These are phyloP conservation scores for Pythium sukuiense DNA, from an alignment of 352 stramenopile species.

Conservation along the genomic window DNA sequence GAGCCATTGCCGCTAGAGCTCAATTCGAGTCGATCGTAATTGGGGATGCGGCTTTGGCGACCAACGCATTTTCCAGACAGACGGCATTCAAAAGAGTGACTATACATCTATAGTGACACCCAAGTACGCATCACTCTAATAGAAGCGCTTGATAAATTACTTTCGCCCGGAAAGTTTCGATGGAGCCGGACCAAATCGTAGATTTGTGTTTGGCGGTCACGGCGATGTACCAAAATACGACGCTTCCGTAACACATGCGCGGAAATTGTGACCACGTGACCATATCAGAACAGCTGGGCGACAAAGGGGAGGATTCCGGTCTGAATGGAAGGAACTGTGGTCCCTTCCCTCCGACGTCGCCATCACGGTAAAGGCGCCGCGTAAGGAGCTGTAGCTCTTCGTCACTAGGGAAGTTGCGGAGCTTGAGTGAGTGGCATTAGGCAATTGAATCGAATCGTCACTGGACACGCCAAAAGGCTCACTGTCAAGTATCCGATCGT, in stretches of 20 bases:
- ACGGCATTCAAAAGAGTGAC: conserved; percentile 1
- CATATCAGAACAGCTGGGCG: conserved; percentile 6
- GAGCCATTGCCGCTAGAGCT: conserved; percentile 13
- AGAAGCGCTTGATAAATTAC: background rate
- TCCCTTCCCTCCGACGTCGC: background rate
- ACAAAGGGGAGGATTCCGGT: background rate
- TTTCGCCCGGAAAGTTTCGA: background rate
- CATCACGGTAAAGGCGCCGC: background rate
- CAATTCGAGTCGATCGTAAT: background rate
- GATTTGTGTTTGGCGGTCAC: background rate
- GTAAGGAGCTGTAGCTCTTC: background rate
- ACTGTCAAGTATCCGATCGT: conserved; percentile 10
- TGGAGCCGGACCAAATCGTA: background rate
- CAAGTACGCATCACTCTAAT: background rate
- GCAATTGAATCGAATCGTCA: too few relatives aligned
- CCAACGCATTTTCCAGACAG: conserved; percentile 24
- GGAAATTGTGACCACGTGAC: background rate
- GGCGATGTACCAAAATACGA: background rate
- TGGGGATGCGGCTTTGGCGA: conserved; percentile 17
- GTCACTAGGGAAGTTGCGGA: background rate
- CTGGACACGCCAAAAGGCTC: background rate
- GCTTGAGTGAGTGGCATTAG: background rate
- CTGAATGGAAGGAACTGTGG: conserved; percentile 6
- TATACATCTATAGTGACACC: conserved; percentile 5
- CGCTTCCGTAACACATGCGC: too few relatives aligned